These are phyloP conservation scores for Termitomyces bulborhizus DNA, from an alignment of 768 basidiomycete species.

Conservation along the genomic window DNA sequence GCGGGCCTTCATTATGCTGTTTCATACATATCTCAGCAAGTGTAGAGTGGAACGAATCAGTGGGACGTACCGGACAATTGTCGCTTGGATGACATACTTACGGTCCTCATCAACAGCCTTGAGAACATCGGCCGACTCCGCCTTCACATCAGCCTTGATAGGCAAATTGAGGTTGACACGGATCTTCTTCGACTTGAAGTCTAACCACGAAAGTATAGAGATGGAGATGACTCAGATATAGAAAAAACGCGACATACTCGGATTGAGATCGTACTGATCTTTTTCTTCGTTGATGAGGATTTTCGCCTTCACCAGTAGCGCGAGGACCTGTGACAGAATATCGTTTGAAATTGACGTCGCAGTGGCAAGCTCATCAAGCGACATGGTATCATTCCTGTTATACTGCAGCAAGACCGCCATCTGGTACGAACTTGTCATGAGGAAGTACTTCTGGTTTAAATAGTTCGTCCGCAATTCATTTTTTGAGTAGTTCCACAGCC, in stretches of 20 bases:
- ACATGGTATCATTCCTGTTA: constrained; percentile 87
- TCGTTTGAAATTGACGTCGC: constrained; percentile 83
- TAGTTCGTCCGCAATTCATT: constrained; percentile 96
- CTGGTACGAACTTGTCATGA: constrained; percentile 96
- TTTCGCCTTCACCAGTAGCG: constrained; percentile 82
- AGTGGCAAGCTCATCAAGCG: constrained; percentile 70
- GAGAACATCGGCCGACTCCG: constrained; percentile 84
- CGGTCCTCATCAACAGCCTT: constrained; percentile 98
- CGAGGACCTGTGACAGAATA: constrained; percentile 66
- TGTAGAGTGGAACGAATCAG: neutral
- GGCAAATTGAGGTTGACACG: constrained; percentile 88
- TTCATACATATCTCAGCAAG: neutral
- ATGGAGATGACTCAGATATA: constrained; percentile 1
- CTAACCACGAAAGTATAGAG: constrained; percentile 27
- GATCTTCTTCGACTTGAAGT: constrained; percentile 95
- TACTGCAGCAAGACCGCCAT: constrained; percentile 95
- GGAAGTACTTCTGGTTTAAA: constrained; percentile 90
- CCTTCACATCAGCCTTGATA: constrained; percentile 93
- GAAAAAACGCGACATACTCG: constrained; percentile 31
- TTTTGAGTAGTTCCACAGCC: constrained; percentile 99
- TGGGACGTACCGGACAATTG: constrained; percentile 68
- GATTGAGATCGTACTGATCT: constrained; percentile 91
- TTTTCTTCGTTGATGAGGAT: constrained; percentile 84
- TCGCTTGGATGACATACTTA: constrained; percentile 95
- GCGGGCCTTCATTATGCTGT: constrained; percentile 90